Evolutionary conservation across 1,284 basidiomycete species (phyloP).

Genomic region (Cystobasidium slooffiae): DNA sequence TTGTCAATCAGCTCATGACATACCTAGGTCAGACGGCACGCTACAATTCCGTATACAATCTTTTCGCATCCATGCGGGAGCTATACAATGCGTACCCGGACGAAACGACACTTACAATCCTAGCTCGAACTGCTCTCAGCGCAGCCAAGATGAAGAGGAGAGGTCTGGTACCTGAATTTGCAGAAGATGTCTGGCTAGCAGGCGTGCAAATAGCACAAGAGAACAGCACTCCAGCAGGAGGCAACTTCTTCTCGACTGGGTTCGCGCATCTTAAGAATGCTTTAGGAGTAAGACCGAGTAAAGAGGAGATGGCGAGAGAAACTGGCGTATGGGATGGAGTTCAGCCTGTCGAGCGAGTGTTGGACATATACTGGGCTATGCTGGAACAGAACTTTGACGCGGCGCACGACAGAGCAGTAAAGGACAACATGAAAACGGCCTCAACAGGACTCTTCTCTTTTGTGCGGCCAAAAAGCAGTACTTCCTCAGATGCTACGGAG

Average conservation of each 20-base stretch:
- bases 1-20: conserved; percentile 64
- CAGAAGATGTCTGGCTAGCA: conserved; percentile 18
- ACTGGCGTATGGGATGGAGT: conserved; percentile 23
- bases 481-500: neutral
- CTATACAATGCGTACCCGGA: conserved; percentile 66
- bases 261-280: neutral
- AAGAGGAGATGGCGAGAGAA: neutral
- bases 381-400: conserved; percentile 16
- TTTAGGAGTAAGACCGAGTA: neutral
- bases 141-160: neutral
- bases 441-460: conserved; percentile 11
- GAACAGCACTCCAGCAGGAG: too few relatives aligned
- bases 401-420: neutral
- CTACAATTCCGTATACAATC: conserved; percentile 65
- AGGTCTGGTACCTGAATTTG: conserved; percentile 11
- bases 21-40: conserved; percentile 62
- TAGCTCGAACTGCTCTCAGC: conserved; percentile 63
- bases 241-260: neutral
- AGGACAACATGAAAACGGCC: neutral
- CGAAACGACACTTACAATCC: conserved; percentile 63
- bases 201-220: neutral
- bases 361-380: conserved; percentile 32
- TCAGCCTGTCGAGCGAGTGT: conserved; percentile 46
- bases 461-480: too few relatives aligned
- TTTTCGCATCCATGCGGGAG: conserved; percentile 66